phyloP scores from a whole-genome alignment of 139 green algal genomes.

The Chara braunii region DNA sequence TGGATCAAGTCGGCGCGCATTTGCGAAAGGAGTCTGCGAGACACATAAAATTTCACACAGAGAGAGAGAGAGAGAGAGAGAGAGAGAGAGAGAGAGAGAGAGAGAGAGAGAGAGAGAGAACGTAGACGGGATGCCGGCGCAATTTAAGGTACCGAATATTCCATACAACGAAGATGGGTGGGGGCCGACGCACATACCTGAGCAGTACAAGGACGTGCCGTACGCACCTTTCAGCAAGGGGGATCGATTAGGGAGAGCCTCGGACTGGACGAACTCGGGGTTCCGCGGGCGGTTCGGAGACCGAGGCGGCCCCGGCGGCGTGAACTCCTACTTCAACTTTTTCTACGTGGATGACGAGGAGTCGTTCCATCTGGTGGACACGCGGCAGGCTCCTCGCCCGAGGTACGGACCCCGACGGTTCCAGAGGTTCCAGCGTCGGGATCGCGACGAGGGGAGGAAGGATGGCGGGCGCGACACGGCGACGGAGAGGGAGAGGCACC shows the following conservation, averaged over 20 bases:
- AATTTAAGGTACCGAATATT: slow-evolving; percentile 59
- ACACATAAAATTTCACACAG: too few relatives aligned
- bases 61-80: too few relatives aligned
- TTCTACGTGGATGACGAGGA: slow-evolving; percentile 87
- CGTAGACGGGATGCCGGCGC: too few relatives aligned
- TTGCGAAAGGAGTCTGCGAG: too few relatives aligned
- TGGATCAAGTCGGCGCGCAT: too few relatives aligned
- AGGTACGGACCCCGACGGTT: slow-evolving; percentile 52
- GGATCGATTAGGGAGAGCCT: slow-evolving; percentile 71
- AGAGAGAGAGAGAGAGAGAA: too few relatives aligned
- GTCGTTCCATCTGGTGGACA: slow-evolving; percentile 94
- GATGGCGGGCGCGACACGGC: slow-evolving; percentile 37
- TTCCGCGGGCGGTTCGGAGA: too few relatives aligned
- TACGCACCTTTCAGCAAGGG: slow-evolving; percentile 89
- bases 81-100: too few relatives aligned
- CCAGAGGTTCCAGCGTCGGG: slow-evolving; percentile 44
- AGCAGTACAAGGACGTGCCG: slow-evolving; percentile 80
- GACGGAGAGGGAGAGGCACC: slow-evolving; percentile 44
- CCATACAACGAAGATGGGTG: slow-evolving; percentile 77
- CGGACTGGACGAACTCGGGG: slow-evolving; percentile 30
- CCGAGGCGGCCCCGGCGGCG: slow-evolving; percentile 23
- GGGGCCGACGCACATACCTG: slow-evolving; percentile 69
- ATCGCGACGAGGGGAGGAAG: slow-evolving; percentile 32
- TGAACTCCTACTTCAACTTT: slow-evolving; percentile 86
- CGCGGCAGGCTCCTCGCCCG: slow-evolving; percentile 37